These are phyloP conservation scores for Dioszegia aurantiaca DNA, from an alignment of 768 basidiomycete genomes.

Conservation along the genomic window DNA sequence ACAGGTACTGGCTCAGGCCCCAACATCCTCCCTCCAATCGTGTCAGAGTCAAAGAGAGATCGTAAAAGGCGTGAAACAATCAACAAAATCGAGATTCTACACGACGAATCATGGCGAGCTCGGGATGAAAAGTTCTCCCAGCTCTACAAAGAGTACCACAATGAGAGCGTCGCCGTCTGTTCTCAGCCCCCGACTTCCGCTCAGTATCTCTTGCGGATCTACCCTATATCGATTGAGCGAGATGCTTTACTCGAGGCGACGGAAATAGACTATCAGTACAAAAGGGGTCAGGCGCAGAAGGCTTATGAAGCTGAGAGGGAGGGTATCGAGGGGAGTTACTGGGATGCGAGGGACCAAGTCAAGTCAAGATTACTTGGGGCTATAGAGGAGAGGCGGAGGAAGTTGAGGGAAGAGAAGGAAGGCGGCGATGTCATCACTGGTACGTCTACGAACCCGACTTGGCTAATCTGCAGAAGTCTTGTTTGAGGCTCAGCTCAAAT, in stretches of 20 bases:
- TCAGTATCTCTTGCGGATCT: conserved; percentile 52
- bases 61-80: conserved; percentile 55
- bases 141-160: conserved; percentile 47
- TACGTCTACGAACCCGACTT: conserved; percentile 31
- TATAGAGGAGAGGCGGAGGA: conserved; percentile 54
- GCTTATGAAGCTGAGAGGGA: conserved; percentile 54
- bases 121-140: conserved; percentile 52
- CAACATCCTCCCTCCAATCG: conserved; percentile 39
- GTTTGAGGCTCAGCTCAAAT: conserved; percentile 42
- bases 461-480: conserved; percentile 16
- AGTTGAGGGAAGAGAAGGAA: conserved; percentile 56
- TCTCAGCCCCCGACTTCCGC: conserved; percentile 45
- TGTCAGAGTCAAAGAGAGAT: conserved; percentile 52
- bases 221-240: conserved; percentile 52
- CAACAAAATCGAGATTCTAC: conserved; percentile 54
- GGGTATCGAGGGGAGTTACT: conserved; percentile 55
- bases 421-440: conserved; percentile 53
- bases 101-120: conserved; percentile 52
- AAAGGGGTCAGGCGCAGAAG: conserved; percentile 46
- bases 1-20: conserved; percentile 5
- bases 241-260: conserved; percentile 52
- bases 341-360: conserved; percentile 53
- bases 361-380: conserved; percentile 52
- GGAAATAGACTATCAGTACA: conserved; percentile 53
- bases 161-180: conserved; percentile 45